These are phyloP conservation scores for Chaetomiaceae sp. DNA, from an alignment of 2,329 filamentous ascomycete genomes.

Conservation along the genomic window DNA sequence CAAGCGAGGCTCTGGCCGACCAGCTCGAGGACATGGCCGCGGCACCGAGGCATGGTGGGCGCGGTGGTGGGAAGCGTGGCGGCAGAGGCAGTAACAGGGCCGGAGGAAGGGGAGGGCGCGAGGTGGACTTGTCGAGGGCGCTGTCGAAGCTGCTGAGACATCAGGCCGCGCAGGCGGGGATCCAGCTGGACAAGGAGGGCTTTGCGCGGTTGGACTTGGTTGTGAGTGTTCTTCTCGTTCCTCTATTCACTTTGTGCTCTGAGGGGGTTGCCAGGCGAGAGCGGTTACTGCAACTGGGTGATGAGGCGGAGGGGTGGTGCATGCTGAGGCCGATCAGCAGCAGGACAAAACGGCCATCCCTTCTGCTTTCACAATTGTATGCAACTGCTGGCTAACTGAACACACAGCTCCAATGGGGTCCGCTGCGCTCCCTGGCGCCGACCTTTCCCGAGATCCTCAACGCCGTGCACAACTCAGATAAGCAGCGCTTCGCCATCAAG, in stretches of 20 bases:
- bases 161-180: constrained; percentile 50
- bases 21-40: constrained; percentile 18
- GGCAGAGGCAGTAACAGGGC: constrained; percentile 27
- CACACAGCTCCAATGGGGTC: constrained; percentile 45
- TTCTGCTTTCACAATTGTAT: not conserved
- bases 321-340: not conserved
- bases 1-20: constrained; percentile 7
- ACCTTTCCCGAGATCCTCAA: constrained; percentile 66
- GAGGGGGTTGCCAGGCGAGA: not conserved
- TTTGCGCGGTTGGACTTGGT: constrained; percentile 53
- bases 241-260: not conserved
- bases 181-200: constrained; percentile 53
- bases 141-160: constrained; percentile 50
- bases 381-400: not conserved
- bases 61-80: constrained; percentile 14
- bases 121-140: constrained; percentile 46
- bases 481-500: constrained; percentile 83
- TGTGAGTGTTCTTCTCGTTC: constrained; percentile 38
- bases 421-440: constrained; percentile 62
- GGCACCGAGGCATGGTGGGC: not conserved
- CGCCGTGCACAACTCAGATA: constrained; percentile 70
- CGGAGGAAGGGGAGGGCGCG: constrained; percentile 32
- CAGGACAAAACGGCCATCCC: too few species aligned
- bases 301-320: not conserved
- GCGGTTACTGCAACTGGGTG: not conserved